Percentiles rank a stretch among this genome's conserved stretches.
phyloP scores from a whole-genome alignment of 2,329 filamentous ascomycete species.

The Cladosporium colombiae region DNA sequence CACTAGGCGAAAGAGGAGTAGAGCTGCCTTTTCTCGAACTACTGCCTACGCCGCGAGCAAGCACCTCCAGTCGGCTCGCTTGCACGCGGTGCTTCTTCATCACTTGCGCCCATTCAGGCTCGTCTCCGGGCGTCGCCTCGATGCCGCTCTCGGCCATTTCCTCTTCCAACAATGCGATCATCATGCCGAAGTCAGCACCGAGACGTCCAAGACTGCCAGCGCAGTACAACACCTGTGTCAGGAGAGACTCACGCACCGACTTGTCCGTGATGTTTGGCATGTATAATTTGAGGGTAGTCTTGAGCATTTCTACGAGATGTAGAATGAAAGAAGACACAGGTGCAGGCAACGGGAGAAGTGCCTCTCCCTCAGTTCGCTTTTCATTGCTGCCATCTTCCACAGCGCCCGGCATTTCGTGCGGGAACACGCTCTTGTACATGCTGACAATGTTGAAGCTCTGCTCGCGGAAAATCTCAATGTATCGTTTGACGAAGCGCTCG shows the following conservation, averaged over 20 bases:
- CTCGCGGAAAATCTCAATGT: slow-evolving; percentile 95
- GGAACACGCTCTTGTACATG: slow-evolving; percentile 89
- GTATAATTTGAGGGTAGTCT: slow-evolving; percentile 73
- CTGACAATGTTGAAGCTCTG: slow-evolving; percentile 95
- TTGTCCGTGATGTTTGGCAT: slow-evolving; percentile 80
- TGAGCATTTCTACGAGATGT: slow-evolving; percentile 77
- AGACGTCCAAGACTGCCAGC: slow-evolving; percentile 86
- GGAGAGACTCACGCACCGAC: slow-evolving; percentile 76
- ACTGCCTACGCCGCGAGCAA: slow-evolving; percentile 36
- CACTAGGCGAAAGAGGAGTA: slow-evolving; percentile 50
- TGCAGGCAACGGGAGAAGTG: slow-evolving; percentile 63
- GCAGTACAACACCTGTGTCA: slow-evolving; percentile 92
- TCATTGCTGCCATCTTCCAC: neutral
- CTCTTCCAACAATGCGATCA: slow-evolving; percentile 67
- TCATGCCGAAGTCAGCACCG: slow-evolving; percentile 88
- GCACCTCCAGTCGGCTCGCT: slow-evolving; percentile 57
- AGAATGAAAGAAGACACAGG: slow-evolving; percentile 82
- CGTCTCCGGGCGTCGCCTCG: slow-evolving; percentile 47
- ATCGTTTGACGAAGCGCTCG: slow-evolving; percentile 89
- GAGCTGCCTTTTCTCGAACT: slow-evolving; percentile 50
- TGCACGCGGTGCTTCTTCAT: slow-evolving; percentile 85
- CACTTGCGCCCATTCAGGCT: slow-evolving; percentile 79
- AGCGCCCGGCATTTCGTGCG: slow-evolving; percentile 52
- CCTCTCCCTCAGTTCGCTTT: slow-evolving; percentile 12
- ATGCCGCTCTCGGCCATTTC: slow-evolving; percentile 55